phyloP scores from a whole-genome alignment of 2,329 filamentous ascomycete genomes.

The Cercospora zeina region DNA sequence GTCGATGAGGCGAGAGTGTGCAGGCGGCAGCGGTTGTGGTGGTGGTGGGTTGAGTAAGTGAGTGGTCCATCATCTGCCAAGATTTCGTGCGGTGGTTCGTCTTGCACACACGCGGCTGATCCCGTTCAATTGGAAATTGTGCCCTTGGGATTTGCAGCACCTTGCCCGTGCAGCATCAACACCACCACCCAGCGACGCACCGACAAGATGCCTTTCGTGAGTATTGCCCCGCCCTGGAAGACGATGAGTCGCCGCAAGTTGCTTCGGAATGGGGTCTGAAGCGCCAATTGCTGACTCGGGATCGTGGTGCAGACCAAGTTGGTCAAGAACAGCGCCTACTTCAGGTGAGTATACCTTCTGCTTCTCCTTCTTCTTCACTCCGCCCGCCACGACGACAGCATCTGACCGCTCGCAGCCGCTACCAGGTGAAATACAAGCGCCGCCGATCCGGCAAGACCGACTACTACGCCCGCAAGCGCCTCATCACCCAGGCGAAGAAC shows the following conservation, averaged over 20 bases:
- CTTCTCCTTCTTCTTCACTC: constrained; percentile 66
- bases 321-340: constrained; percentile 24
- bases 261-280: constrained; percentile 94
- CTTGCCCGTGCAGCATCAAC: constrained; percentile 14
- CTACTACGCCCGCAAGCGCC: constrained; percentile 99
- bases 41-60: background rate
- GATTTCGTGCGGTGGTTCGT: background rate
- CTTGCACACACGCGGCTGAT: constrained; percentile 3
- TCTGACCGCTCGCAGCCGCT: constrained; percentile 85
- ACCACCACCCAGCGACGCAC: constrained; percentile 10
- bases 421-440: constrained; percentile 99
- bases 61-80: constrained; percentile 7
- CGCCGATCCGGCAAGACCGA: constrained; percentile 97
- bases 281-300: constrained; percentile 99
- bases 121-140: background rate
- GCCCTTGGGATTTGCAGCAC: background rate
- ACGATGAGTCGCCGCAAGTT: constrained; percentile 86
- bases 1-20: background rate
- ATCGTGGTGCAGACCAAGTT: constrained; percentile 44
- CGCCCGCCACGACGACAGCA: constrained; percentile 84
- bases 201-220: constrained; percentile 49
- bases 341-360: constrained; percentile 3
- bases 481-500: constrained; percentile 99
- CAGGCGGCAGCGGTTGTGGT: background rate
- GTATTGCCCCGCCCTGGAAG: constrained; percentile 13